Evolutionary conservation across 2,329 filamentous ascomycete species (phyloP).

Genomic region (Pseudocercospora ulei): DNA sequence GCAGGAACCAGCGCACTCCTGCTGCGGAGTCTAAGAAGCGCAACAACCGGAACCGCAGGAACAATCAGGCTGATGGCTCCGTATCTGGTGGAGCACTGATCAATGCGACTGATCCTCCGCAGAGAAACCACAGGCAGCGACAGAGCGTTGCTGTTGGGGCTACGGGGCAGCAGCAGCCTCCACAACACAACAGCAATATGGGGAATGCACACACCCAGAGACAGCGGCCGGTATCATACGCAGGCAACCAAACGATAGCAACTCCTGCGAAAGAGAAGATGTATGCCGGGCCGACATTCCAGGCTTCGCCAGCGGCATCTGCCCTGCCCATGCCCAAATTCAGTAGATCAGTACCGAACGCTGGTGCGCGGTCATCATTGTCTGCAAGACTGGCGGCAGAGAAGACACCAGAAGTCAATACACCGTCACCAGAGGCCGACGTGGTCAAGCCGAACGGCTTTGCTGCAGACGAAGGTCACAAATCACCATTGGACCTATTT

Average conservation of each 20-base stretch:
- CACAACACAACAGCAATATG: conserved; percentile 21
- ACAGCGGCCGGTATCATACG: conserved; percentile 36
- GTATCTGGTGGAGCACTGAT: conserved; percentile 27
- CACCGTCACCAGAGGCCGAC: conserved; percentile 44
- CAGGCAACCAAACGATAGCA: conserved; percentile 35
- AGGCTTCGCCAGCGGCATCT: conserved; percentile 85
- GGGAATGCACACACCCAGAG: conserved; percentile 23
- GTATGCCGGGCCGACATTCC: conserved; percentile 90
- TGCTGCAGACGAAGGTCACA: conserved; percentile 39
- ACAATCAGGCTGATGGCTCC: conserved; percentile 23
- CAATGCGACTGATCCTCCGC: conserved; percentile 22
- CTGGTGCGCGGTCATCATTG: conserved; percentile 42
- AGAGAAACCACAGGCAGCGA: conserved; percentile 23
- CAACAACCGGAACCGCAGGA: conserved; percentile 28
- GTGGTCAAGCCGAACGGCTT: conserved; percentile 36
- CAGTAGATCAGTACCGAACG: conserved; percentile 63
- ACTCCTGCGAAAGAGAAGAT: conserved; percentile 45
- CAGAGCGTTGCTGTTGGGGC: conserved; percentile 19
- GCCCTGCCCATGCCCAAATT: conserved; percentile 86
- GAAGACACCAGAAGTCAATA: conserved; percentile 40
- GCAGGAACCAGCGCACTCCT: conserved; percentile 22
- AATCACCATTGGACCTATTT: conserved; percentile 79
- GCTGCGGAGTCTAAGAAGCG: conserved; percentile 25
- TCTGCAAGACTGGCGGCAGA: conserved; percentile 41
- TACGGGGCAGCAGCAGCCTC: conserved; percentile 8